Base-by-base conservation (phyloP, 2,329 filamentous ascomycete species). In the Colletotrichum coccodes region DNA sequence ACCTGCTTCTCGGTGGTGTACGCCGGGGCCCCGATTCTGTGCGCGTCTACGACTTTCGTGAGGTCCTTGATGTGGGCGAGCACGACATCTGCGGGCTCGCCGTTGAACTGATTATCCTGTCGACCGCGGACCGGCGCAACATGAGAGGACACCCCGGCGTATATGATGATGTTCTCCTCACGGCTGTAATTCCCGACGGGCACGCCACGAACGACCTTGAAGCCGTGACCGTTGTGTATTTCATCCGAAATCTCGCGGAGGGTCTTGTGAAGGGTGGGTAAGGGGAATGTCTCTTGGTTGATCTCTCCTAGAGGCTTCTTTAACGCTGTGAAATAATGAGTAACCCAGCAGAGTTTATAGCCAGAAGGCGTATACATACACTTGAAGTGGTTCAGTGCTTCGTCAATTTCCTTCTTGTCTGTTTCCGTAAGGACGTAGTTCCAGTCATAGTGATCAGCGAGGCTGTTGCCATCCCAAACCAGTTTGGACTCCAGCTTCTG, bases 21-120 rank as follows among this genome's bases (percentile, higher is more conserved):
- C 0, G 87, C 86, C 0, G 88, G 88, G 1, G 84, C 83, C 3
- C 88, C 87, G 54, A 91, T 90, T 18, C 78, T 74, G 1, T 66
- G 65, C 4, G 72, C 63, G 12, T 78, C 76, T 11, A 76, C 71
- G 2, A 80, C 74, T 12, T 76, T 74, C 1, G 77, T 82, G 8
- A 92, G 79, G 71, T 92, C 89, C 75, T 89, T 91, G 78, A 92
- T 89, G 70, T 92, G 90, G 3, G 84, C 80, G 2, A 89, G 76
- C 6, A 89, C 84, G 0, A 88, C 85, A 50, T 88, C 86, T 1
- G 84, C 84, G 0, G 80, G 79, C n/a, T 79, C 71, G 18, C 84
- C 85, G 2, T 83, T 72, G 64, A 78, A 80, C 23, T 79, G 79
- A 57, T 79, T 79, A 73, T 89, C 86, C 68, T 89, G 87, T 0